Percentiles rank a stretch among this genome's conserved stretches.
Evolutionary conservation across 2,329 filamentous ascomycete genomes (phyloP).

Genomic region (Myriosclerotinia curreyana): DNA sequence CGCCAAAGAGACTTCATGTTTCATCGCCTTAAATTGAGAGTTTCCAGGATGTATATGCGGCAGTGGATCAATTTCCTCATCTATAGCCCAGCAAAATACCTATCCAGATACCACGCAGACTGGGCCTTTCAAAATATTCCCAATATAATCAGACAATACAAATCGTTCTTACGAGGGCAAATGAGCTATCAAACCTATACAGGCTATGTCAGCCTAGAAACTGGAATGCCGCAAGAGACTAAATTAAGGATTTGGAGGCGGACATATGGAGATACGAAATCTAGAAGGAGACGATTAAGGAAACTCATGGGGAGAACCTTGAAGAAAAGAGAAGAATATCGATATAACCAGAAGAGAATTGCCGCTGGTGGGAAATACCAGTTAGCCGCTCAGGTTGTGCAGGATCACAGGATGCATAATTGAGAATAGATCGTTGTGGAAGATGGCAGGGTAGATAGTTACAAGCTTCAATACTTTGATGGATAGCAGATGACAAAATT

Average conservation of each 20-base stretch:
- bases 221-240: background rate
- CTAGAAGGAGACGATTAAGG: background rate
- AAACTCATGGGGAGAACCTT: background rate
- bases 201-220: background rate
- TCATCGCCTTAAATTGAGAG: background rate
- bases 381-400: constrained; percentile 5
- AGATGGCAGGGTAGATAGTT: background rate
- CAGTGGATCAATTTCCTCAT: constrained; percentile 14
- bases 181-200: constrained; percentile 14
- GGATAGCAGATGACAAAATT: background rate
- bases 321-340: background rate
- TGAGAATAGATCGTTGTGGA: too few relatives aligned
- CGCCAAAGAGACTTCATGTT: constrained; percentile 13
- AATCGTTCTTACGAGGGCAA: background rate
- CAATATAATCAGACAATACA: background rate
- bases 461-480: background rate
- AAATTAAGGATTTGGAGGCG: constrained; percentile 16
- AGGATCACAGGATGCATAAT: background rate
- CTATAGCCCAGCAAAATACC: background rate
- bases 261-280: background rate
- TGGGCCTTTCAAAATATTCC: constrained; percentile 8
- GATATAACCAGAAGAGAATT: background rate
- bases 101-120: constrained; percentile 1
- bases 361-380: constrained; percentile 1
- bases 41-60: constrained; percentile 16